Percentiles rank a stretch among this genome's conserved stretches.
These are phyloP conservation scores for Beverwykella pulmonaria DNA, from an alignment of 495 filamentous ascomycete genomes.

Conservation along the genomic window DNA sequence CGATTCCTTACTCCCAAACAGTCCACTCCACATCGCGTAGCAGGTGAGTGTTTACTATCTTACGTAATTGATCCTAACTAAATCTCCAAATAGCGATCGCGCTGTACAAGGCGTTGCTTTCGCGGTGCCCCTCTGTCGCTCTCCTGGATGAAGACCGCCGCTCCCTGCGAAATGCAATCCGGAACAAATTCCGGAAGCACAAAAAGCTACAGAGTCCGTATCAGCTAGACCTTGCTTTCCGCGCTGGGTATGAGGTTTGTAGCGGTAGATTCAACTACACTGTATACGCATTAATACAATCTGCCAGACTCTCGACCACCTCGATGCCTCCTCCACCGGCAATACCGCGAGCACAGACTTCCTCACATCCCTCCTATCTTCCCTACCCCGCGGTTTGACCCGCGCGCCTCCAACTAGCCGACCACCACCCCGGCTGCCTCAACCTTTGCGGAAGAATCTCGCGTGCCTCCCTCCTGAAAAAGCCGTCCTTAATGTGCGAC, in stretches of 20 bases:
- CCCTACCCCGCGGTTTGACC: constrained; percentile 29
- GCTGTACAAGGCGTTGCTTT: constrained; percentile 72
- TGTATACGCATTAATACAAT: constrained; percentile 35
- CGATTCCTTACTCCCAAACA: constrained; percentile 30
- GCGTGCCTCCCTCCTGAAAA: constrained; percentile 47
- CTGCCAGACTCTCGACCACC: constrained; percentile 41
- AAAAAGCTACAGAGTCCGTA: constrained; percentile 50
- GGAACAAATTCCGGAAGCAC: constrained; percentile 62
- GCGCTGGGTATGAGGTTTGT: constrained; percentile 67
- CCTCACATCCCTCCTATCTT: constrained; percentile 30
- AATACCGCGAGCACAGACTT: constrained; percentile 28
- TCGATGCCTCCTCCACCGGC: constrained; percentile 41
- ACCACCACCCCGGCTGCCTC: background rate
- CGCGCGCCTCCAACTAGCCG: constrained; percentile 7
- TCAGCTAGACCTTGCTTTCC: constrained; percentile 42
- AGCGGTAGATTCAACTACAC: constrained; percentile 6
- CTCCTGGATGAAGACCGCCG: constrained; percentile 47
- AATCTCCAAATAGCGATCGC: constrained; percentile 60
- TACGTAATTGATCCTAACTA: background rate
- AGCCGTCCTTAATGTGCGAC: constrained; percentile 45
- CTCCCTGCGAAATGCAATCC: constrained; percentile 52
- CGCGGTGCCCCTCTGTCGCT: constrained; percentile 58
- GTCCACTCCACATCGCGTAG: constrained; percentile 31
- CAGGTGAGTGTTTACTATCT: constrained; percentile 13
- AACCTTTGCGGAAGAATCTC: background rate